Conservation (phyloP, 352 stramenopile species). For the Phytophthora pini region DNA sequence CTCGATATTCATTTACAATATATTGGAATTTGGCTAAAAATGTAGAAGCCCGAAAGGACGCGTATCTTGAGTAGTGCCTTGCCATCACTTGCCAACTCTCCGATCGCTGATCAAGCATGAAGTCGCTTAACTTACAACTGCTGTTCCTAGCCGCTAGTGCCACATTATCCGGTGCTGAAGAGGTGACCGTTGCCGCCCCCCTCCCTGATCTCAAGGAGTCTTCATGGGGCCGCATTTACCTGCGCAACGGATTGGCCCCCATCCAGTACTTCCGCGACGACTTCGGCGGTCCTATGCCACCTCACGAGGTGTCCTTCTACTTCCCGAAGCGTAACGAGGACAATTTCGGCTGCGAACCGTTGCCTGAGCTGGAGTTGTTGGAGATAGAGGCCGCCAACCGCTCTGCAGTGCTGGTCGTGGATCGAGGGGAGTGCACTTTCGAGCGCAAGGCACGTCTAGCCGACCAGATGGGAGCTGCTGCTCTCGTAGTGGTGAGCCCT, state of each 20-base stretch:
- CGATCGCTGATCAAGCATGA: slow-evolving; percentile 7
- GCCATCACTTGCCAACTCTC: slow-evolving; percentile 13
- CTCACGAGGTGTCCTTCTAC: slow-evolving; percentile 52
- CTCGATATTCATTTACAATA: not conserved
- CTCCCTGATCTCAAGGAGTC: slow-evolving; percentile 37
- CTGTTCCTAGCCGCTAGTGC: slow-evolving; percentile 1
- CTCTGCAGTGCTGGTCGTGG: slow-evolving; percentile 54
- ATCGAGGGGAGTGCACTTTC: slow-evolving; percentile 73
- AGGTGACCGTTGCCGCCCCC: not conserved
- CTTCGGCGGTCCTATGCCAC: slow-evolving; percentile 53
- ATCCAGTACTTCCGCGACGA: slow-evolving; percentile 81
- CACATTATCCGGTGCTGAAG: slow-evolving; percentile 4
- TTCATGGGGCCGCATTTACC: slow-evolving; percentile 69
- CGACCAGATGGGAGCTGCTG: slow-evolving; percentile 51
- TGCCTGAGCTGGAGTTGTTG: slow-evolving; percentile 40
- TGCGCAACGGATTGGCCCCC: slow-evolving; percentile 61
- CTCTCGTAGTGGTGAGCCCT: slow-evolving; percentile 57
- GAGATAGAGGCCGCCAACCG: slow-evolving; percentile 40
- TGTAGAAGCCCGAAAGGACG: slow-evolving; percentile 14
- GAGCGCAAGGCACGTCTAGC: slow-evolving; percentile 64
- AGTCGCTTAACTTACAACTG: slow-evolving; percentile 5
- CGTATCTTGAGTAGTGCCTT: slow-evolving; percentile 14
- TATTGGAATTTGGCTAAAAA: not conserved
- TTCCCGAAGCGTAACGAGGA: slow-evolving; percentile 45
- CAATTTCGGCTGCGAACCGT: slow-evolving; percentile 48